A percentile compares a stretch with the other conserved stretches of the same genome.
Evolutionary conservation across 352 stramenopile species (phyloP).

Genomic region (Phytophthora sp.): DNA sequence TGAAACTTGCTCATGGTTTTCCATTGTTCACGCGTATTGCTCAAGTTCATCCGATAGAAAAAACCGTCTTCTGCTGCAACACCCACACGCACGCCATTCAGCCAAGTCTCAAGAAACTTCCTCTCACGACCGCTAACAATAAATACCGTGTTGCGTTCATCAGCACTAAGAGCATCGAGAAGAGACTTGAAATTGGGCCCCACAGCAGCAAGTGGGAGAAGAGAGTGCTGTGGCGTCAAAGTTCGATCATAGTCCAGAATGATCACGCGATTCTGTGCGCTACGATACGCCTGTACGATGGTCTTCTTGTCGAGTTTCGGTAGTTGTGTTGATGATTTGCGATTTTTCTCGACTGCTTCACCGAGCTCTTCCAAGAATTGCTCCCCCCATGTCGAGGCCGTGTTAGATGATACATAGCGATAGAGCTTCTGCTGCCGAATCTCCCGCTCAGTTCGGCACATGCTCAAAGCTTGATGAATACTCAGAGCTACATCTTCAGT

Average conservation of each 20-base stretch:
- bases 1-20: conserved; percentile 90
- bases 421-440: conserved; percentile 92
- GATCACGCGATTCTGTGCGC: conserved; percentile 81
- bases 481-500: conserved; percentile 84
- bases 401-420: conserved; percentile 89
- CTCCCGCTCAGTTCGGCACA: conserved; percentile 84
- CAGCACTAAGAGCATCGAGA: conserved; percentile 68
- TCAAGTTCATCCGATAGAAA: conserved; percentile 84
- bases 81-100: conserved; percentile 73
- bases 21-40: conserved; percentile 72
- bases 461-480: conserved; percentile 85
- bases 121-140: conserved; percentile 79
- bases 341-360: conserved; percentile 68
- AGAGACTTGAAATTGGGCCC: conserved; percentile 79
- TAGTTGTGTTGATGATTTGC: conserved; percentile 50
- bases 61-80: conserved; percentile 81
- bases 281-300: conserved; percentile 72
- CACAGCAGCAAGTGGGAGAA: conserved; percentile 81
- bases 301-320: conserved; percentile 64
- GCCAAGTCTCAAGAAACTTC: conserved; percentile 91
- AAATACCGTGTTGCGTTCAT: conserved; percentile 79
- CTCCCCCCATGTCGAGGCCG: conserved; percentile 81
- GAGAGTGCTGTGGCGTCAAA: conserved; percentile 74
- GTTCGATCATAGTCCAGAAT: conserved; percentile 91
- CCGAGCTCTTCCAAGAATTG: conserved; percentile 79